Evolutionary conservation across 1,139 yeast species (phyloP).

Genomic region (Arxiozyma slooffiae): DNA sequence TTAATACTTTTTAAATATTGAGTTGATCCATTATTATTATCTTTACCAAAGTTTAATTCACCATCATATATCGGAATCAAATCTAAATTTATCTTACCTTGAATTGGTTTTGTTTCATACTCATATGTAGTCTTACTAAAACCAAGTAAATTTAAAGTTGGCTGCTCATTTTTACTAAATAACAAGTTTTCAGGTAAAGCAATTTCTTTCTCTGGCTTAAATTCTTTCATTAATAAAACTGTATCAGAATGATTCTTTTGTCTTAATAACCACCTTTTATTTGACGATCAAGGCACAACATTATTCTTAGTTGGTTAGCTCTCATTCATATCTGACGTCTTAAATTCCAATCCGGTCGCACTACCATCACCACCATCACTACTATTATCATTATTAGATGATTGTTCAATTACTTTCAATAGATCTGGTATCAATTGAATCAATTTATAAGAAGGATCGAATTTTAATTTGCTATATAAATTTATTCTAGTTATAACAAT

Average conservation of each 20-base stretch:
- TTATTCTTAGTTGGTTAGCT: conserved; percentile 29
- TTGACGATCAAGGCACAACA: conserved; percentile 53
- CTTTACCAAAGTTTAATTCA: conserved; percentile 13
- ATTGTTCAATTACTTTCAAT: conserved; percentile 34
- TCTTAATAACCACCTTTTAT: conserved; percentile 53
- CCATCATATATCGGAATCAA: conserved; percentile 45
- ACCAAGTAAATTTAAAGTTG: conserved; percentile 32
- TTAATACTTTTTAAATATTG: conserved; percentile 26
- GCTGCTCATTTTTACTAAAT: conserved; percentile 20
- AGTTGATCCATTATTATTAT: background rate
- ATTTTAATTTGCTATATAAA: conserved; percentile 22
- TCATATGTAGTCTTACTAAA: conserved; percentile 40
- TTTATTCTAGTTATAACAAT: background rate
- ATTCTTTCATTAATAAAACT: conserved; percentile 41
- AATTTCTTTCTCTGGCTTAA: conserved; percentile 13
- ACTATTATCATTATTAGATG: background rate
- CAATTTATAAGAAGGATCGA: conserved; percentile 39
- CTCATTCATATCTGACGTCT: conserved; percentile 33
- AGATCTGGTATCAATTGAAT: conserved; percentile 54
- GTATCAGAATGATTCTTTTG: conserved; percentile 85
- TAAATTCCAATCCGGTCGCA: conserved; percentile 34
- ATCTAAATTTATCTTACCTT: conserved; percentile 38
- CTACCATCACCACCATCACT: conserved; percentile 23
- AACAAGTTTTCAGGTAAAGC: conserved; percentile 2
- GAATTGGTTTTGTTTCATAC: conserved; percentile 38